A percentile compares a stretch with the other conserved stretches of the same genome.
Conservation (phyloP, 2,329 filamentous ascomycete genomes). For the Graphiopsis chlorocephala region DNA sequence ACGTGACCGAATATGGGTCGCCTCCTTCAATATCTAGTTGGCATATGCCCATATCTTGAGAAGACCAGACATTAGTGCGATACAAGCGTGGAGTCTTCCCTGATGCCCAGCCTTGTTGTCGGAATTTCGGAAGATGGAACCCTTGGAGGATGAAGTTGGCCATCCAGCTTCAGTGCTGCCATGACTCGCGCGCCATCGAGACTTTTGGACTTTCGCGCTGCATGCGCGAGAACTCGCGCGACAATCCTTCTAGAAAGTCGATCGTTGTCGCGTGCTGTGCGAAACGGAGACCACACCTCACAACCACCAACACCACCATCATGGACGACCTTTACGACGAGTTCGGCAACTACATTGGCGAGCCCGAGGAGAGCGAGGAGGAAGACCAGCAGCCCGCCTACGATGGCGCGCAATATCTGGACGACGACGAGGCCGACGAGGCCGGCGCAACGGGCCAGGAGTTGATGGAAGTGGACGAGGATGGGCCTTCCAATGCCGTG, state of each 20-base stretch:
- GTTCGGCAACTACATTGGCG: conserved; percentile 99
- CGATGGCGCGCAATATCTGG: conserved; percentile 75
- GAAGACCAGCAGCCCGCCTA: conserved; percentile 77
- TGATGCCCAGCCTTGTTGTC: not conserved
- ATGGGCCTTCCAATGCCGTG: conserved; percentile 93
- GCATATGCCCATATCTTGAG: not conserved
- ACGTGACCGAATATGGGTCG: not conserved
- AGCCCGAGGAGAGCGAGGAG: conserved; percentile 82
- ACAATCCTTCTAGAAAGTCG: not conserved
- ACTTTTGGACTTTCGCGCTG: not conserved
- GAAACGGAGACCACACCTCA: not conserved
- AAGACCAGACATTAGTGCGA: not conserved
- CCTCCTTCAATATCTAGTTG: not conserved
- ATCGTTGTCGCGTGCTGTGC: conserved; percentile 6
- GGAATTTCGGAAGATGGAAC: not conserved
- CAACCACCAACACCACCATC: conserved; percentile 27
- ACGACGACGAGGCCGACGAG: conserved; percentile 64
- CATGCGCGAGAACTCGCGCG: not conserved
- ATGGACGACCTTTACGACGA: conserved; percentile 99
- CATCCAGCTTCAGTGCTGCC: not conserved
- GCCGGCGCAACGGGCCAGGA: conserved; percentile 64
- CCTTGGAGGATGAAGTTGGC: not conserved
- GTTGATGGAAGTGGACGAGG: conserved; percentile 89
- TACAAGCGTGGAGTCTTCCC: not conserved
- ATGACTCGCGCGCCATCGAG: not conserved